Evolutionary conservation across 306 rosid species (phyloP), one percentile per base, ranked within the genome.

Genomic region (Cucurbita argyrosperma): DNA sequence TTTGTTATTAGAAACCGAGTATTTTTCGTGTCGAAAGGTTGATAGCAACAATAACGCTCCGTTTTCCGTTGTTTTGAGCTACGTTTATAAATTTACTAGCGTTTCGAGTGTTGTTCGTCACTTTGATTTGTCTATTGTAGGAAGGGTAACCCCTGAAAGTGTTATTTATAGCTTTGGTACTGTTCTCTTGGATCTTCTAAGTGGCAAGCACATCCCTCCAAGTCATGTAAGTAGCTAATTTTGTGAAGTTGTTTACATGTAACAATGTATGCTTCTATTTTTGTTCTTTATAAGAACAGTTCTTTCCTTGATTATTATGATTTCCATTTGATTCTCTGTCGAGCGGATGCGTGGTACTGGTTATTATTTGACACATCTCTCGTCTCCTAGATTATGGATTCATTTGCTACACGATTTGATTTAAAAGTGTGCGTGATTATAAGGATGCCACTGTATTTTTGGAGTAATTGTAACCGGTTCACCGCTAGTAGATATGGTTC

Each of bases 121-220:
- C 30, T 38, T 21, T 61, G 35, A 57, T 76, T 71, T 77, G 12
- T 65, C 49, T 51, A 42, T 75, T 78, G 72, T 81, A 94, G 99
- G 97, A 82, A 89, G 99, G 86, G 97, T 94, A 82, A 94, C 97
- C 38, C 90, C 97, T 71, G 99, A 91, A 80, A 94, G 99, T 81
- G 97, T 91, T 77, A 89, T 94, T 69, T 94, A 91, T 87, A 91
- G 97, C 90, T 89, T 91, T 79, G 99, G 99, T 64, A 91, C 95
- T 7, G 96, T 94, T 79, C 96, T 94, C 74, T 83, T 94, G 45
- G 99, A 94, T 85, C 88, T 94, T 75, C 91, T 94, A 42, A 94
- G 99, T 84, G 99, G 99, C 77, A 94, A 94, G 80, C 97, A 90
- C 84, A 89, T 93, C 80, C 98, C 98, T 83, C 99, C 97, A 65